Evolutionary conservation across 192 early-diverging fungal genomes (phyloP), one percentile per base, ranked within the genome.

Genomic region (Mortierella alpina): DNA sequence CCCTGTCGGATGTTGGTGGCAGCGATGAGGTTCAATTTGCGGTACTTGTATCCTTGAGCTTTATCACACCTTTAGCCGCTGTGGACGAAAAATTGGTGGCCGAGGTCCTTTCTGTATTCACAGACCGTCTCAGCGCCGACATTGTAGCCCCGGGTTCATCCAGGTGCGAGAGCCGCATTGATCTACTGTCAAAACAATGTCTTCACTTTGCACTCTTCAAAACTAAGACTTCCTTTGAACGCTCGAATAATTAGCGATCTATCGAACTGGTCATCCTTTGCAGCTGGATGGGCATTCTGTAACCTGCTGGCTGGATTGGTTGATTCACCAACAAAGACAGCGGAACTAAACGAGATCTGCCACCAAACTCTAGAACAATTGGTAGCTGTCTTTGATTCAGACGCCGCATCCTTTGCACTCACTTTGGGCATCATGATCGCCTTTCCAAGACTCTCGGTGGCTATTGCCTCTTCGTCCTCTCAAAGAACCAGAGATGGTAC

Each of bases 21-120:
- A 84, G 70, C 53, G 85, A 86, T 48, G 85, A 86, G 41, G 85
- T 86, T 40, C 85, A 84, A 53, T 86, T 78, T 58, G 79, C 78
- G 6, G 70, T 82, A 5, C 63, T 82, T 15, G 69, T 84, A 8
- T 70, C 72, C 23, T 60, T 84, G 49, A 83, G 85, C 18, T 71
- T 77, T 31, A 68, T 86, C 44, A 75, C 78, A 15, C 70, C 82
- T 15, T 55, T 83, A 17, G 67, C 72, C 5, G 70, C 73, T 2
- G 73, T 82, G 22, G 74, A 86, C 51, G 85, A 86, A 61, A 83
- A 78, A 17, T 57, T 86, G 13, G 70, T 84, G 9, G 55, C 61
- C 1, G 54, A 69, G 20, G 70, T 82, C 48, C 53, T 86, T 17
- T 57, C 56, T 8, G 66, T 66, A 5, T 82, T 86, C 50, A 57